Evolutionary conservation across 306 rosid genomes (phyloP).

Genomic region (Prunus mongolica): DNA sequence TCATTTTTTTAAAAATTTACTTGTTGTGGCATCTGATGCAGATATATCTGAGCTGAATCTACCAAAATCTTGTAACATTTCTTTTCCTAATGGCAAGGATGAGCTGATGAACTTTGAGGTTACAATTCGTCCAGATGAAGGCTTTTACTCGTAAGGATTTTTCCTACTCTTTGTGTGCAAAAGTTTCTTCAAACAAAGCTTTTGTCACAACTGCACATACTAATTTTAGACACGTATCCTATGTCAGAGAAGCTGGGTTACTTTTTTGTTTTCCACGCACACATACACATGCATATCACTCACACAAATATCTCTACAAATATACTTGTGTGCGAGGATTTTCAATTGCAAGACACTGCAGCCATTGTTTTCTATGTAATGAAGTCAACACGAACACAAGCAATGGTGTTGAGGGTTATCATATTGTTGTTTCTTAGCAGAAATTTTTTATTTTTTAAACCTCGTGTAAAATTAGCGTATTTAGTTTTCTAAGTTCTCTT

Average conservation of each 20-base stretch:
- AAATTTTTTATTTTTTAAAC: background rate
- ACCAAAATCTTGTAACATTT: constrained; percentile 70
- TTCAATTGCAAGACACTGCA: background rate
- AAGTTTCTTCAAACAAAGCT: background rate
- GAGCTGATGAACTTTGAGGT: constrained; percentile 96
- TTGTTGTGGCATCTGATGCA: constrained; percentile 37
- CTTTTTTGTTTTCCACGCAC: background rate
- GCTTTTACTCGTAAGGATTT: constrained; percentile 67
- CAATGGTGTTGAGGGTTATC: background rate
- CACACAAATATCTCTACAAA: background rate
- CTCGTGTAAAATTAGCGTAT: background rate
- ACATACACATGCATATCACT: background rate
- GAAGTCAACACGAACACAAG: background rate
- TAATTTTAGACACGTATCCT: background rate
- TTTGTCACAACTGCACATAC: background rate
- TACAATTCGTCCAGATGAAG: constrained; percentile 90
- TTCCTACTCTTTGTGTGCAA: constrained; percentile 13
- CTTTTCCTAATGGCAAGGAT: constrained; percentile 93
- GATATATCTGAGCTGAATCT: constrained; percentile 94
- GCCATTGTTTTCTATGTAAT: background rate
- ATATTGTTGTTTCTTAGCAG: background rate
- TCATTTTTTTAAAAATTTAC: constrained; percentile 4
- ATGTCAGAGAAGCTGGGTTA: background rate
- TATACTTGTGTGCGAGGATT: background rate
- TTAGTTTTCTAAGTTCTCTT: constrained; percentile 11